Evolutionary conservation across 176 grass and related monocot genomes (phyloP).

Genomic region (Coix lacrymajobi): DNA sequence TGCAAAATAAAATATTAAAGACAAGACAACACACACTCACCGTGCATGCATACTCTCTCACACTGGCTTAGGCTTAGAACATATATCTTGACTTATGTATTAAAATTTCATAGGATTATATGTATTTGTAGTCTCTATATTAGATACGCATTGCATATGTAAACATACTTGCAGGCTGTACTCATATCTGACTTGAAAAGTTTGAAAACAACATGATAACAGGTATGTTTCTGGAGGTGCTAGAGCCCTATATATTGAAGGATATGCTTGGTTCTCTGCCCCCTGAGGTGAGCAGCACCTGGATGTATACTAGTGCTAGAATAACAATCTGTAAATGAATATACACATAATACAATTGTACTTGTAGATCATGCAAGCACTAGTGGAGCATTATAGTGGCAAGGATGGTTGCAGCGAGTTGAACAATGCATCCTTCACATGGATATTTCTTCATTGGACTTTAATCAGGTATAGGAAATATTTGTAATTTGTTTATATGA

Average conservation of each 20-base stretch:
- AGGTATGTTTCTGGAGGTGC: constrained; percentile 98
- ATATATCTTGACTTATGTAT: constrained; percentile 11
- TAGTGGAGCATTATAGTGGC: constrained; percentile 88
- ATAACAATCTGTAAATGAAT: constrained; percentile 12
- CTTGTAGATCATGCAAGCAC: constrained; percentile 95
- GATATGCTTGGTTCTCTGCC: constrained; percentile 97
- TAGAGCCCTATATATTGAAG: constrained; percentile 99
- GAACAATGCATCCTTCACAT: constrained; percentile 99
- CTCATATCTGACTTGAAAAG: constrained; percentile 8
- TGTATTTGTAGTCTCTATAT: not conserved
- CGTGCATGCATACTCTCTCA: too few relatives aligned
- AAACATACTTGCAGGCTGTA: not conserved
- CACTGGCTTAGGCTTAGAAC: not conserved
- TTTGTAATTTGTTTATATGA: constrained; percentile 6
- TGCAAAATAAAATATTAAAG: too few relatives aligned
- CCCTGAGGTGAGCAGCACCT: constrained; percentile 64
- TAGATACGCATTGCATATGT: not conserved
- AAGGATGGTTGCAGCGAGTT: constrained; percentile 99
- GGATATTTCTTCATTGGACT: constrained; percentile 98
- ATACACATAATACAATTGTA: constrained; percentile 22
- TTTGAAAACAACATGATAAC: constrained; percentile 26
- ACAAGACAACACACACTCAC: too few relatives aligned
- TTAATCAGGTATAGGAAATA: constrained; percentile 76
- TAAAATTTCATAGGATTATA: not conserved
- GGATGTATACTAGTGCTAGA: not conserved